Base-by-base conservation (phyloP, 371 early-diverging fungal species). In the Chytridium lagenaria region DNA sequence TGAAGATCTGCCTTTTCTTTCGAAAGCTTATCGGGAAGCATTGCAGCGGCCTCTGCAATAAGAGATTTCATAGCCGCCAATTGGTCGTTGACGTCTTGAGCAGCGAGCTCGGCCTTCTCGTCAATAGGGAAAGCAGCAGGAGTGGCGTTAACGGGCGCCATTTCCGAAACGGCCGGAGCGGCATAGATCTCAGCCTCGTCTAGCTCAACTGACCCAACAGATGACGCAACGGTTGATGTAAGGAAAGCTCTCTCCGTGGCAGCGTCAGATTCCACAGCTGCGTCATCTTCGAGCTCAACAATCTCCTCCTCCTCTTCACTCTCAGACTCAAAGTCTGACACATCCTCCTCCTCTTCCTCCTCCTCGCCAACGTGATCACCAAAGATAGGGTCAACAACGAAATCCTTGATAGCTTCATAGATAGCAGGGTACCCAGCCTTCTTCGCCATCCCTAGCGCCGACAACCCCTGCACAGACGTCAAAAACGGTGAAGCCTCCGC, bases 401-500 rank as follows among this genome's bases (percentile, higher is more conserved):
- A 59, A 19, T 40, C 30, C 40, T 15, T 26, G 26, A 2, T 3
- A 23, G 15, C 66, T 66, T 23, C 30, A 7, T 22, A 19, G 63
- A 63, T 63, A 22, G 26, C 33, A 7, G 28, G 33, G 63, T 31
- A 36, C 30, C 57, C 59, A 30, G 0, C 31, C 49, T 52, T 57
- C n/a, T 12, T 57, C 5, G 72, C 77, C 55, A 76, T 38, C 15
- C 33, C n/a, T n/a, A 40, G 30, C 30, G 59, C 69, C 3, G 66
- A 57, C 26, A 69, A 50, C 16, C 59, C 59, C 31, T 69, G 44
- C 36, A 36, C 16, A 1, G 52, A 36, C 7, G 77, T 69, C n/a
- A 68, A 52, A 34, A 72, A 30, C 19, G 31, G 33, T 22, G 77
- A 72, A 10, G 72, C 61, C 26, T 66, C 77, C 12, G 72, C 72